Conservation (phyloP, 306 rosid genomes). For the Lathyrus tuberosus region DNA sequence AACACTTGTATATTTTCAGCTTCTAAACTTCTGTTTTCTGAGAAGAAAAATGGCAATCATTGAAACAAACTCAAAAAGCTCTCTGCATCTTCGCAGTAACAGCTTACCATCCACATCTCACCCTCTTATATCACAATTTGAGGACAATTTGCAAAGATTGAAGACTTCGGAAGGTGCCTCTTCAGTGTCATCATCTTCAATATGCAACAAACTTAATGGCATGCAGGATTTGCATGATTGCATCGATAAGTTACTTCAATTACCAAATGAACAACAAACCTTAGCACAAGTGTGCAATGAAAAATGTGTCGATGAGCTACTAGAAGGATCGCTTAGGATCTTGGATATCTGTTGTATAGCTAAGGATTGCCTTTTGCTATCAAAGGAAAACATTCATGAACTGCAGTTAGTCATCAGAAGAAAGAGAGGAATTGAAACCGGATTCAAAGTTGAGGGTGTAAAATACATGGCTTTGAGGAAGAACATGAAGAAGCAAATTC, state of each 20-base stretch:
- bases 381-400: constrained; percentile 37
- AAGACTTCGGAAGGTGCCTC: constrained; percentile 41
- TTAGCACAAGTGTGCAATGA: constrained; percentile 34
- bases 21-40: neutral
- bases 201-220: constrained; percentile 35
- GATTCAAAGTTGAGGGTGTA: constrained; percentile 14
- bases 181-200: constrained; percentile 37
- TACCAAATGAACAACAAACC: constrained; percentile 38
- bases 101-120: constrained; percentile 44
- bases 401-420: constrained; percentile 39
- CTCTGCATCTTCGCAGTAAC: constrained; percentile 41
- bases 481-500: constrained; percentile 35
- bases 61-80: constrained; percentile 29
- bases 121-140: constrained; percentile 40
- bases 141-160: constrained; percentile 41
- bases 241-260: constrained; percentile 39
- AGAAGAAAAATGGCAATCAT: constrained; percentile 40
- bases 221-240: constrained; percentile 45
- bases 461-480: constrained; percentile 39
- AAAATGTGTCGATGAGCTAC: constrained; percentile 33
- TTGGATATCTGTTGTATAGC: constrained; percentile 34
- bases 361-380: constrained; percentile 34
- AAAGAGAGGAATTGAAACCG: constrained; percentile 28
- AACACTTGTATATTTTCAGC: neutral
- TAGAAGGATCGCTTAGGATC: constrained; percentile 40